Percentiles rank a stretch among this genome's conserved stretches.
These are phyloP conservation scores for Aureobasidium subglaciale DNA, from an alignment of 2,329 filamentous ascomycete genomes.

Conservation along the genomic window DNA sequence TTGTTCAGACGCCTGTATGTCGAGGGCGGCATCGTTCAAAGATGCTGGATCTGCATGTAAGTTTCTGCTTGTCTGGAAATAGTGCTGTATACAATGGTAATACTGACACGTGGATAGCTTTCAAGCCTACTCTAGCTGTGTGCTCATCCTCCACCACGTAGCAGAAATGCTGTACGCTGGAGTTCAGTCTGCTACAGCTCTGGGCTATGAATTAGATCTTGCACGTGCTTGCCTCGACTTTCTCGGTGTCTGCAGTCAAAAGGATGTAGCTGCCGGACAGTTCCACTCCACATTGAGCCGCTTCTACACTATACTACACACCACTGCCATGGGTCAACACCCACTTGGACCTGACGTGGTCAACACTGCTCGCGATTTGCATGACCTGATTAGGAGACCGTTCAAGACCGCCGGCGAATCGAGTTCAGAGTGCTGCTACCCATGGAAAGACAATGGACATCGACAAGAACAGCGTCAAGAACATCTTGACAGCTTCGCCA, in stretches of 20 bases:
- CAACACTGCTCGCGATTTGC: background rate
- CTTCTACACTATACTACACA: background rate
- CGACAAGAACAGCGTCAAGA: background rate
- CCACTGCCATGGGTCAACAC: background rate
- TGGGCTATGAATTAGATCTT: background rate
- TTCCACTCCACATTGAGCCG: background rate
- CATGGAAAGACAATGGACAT: background rate
- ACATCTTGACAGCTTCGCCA: background rate
- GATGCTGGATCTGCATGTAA: slow-evolving; percentile 16
- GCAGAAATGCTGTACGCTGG: background rate
- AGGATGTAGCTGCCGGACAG: background rate
- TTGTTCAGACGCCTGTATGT: background rate
- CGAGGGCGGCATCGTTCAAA: slow-evolving; percentile 4
- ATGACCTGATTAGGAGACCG: background rate
- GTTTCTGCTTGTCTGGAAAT: background rate
- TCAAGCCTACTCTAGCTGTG: slow-evolving; percentile 12
- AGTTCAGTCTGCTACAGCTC: too few relatives aligned
- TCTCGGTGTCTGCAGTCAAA: background rate
- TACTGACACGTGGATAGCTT: slow-evolving; percentile 2
- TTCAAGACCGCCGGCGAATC: background rate
- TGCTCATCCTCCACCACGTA: background rate
- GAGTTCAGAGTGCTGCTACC: background rate
- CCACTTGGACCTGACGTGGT: background rate
- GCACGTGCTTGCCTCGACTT: background rate
- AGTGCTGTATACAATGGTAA: background rate